phyloP scores from a whole-genome alignment of 148 eudicot genomes.

The Vaccinium myrtillus region DNA sequence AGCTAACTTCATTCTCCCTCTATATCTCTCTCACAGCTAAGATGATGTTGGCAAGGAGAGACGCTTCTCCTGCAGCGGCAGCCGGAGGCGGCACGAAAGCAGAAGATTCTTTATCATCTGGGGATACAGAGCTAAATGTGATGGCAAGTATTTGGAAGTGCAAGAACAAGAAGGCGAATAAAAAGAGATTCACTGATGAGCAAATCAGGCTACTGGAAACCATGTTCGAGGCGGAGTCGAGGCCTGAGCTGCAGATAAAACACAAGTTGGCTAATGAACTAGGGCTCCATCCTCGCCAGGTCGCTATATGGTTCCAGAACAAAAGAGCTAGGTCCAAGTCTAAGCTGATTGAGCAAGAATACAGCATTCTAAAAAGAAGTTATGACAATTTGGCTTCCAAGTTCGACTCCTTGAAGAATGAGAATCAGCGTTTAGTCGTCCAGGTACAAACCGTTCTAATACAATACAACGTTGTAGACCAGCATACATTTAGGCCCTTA shows the following conservation, averaged over 20 bases:
- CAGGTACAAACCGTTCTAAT: slow-evolving; percentile 33
- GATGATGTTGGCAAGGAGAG: not conserved
- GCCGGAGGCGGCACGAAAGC: not conserved
- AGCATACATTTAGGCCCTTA: not conserved
- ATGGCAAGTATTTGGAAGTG: slow-evolving; percentile 20
- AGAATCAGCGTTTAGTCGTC: slow-evolving; percentile 33
- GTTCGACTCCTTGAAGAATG: slow-evolving; percentile 38
- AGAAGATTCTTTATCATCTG: not conserved
- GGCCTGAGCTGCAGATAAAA: slow-evolving; percentile 50
- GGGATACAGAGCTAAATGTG: not conserved
- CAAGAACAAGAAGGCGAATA: slow-evolving; percentile 25
- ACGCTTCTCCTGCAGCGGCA: not conserved
- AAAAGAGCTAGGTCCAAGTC: slow-evolving; percentile 54
- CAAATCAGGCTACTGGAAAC: slow-evolving; percentile 45
- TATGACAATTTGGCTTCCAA: slow-evolving; percentile 41
- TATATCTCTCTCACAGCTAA: not conserved
- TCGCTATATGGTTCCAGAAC: slow-evolving; percentile 67
- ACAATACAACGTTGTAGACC: not conserved
- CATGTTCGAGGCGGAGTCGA: slow-evolving; percentile 43
- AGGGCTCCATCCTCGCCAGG: slow-evolving; percentile 55
- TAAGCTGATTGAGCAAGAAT: slow-evolving; percentile 51
- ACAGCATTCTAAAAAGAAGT: slow-evolving; percentile 30
- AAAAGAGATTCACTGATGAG: slow-evolving; percentile 36
- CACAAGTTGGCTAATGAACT: slow-evolving; percentile 49
- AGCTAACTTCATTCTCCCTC: not conserved